A percentile compares a stretch with the other conserved stretches of the same genome.
Evolutionary conservation across 352 stramenopile genomes (phyloP).

Genomic region (Pythium chondricola): DNA sequence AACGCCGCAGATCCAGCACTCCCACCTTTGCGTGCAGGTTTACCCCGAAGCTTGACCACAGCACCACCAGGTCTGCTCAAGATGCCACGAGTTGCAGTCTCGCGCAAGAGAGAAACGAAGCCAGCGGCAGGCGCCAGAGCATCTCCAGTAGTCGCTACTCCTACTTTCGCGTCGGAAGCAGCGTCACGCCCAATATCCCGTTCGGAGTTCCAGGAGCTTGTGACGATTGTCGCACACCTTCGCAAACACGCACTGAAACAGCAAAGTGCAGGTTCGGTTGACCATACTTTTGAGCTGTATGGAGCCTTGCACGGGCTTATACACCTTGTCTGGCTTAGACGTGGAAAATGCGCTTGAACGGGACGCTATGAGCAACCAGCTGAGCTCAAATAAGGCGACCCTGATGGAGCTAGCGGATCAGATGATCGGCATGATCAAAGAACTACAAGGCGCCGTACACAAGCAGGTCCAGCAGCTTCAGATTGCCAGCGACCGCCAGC

Average conservation of each 20-base stretch:
- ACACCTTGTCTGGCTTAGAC: too few species aligned
- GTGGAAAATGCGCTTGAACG: too few species aligned
- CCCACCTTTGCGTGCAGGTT: too few species aligned
- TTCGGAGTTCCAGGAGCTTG: conserved; percentile 58
- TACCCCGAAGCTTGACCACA: too few species aligned
- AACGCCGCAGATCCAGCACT: too few species aligned
- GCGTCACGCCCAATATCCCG: conserved; percentile 39
- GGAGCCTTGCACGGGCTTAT: too few species aligned
- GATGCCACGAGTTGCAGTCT: too few species aligned
- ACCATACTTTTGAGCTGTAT: too few species aligned
- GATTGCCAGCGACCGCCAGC: conserved; percentile 35
- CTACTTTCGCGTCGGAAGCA: conserved; percentile 12
- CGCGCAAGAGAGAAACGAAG: too few species aligned
- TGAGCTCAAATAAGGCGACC: conserved; percentile 36
- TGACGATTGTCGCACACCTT: conserved; percentile 31
- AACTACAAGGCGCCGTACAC: conserved; percentile 29
- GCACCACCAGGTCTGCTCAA: not conserved
- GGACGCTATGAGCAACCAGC: conserved; percentile 36
- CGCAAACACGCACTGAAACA: too few species aligned
- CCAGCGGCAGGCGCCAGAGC: not conserved
- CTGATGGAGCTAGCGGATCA: conserved; percentile 39
- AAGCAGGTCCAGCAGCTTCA: conserved; percentile 39
- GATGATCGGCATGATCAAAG: conserved; percentile 38
- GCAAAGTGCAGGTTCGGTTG: too few species aligned
- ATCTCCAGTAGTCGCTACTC: not conserved